Conservation (phyloP, 345 rosid genomes). For the Ceriops decandra region DNA sequence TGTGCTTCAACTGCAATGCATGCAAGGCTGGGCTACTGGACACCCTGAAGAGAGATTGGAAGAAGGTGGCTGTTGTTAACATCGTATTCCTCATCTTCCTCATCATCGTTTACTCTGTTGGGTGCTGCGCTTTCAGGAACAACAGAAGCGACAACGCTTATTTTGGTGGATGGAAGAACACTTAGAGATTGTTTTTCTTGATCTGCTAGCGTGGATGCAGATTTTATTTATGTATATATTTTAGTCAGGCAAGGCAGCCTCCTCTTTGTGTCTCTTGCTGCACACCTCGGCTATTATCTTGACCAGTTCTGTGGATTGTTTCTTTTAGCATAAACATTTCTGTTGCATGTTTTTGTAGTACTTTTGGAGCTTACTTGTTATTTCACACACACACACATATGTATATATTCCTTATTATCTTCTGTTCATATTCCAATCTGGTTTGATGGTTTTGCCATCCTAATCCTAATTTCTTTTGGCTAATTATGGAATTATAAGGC, state of each 20-base stretch:
- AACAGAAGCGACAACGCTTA: constrained; percentile 6
- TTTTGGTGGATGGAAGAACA: constrained; percentile 2
- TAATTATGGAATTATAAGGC: too few species aligned
- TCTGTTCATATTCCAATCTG: too few species aligned
- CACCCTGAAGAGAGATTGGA: constrained; percentile 15
- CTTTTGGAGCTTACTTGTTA: too few species aligned
- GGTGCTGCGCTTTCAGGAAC: constrained; percentile 22
- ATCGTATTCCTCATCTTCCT: constrained; percentile 15
- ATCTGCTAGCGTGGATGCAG: neutral
- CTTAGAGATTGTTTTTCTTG: neutral
- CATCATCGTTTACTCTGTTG: constrained; percentile 17
- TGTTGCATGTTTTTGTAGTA: too few species aligned
- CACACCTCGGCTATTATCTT: neutral
- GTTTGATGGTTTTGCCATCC: too few species aligned
- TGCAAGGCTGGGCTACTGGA: constrained; percentile 25
- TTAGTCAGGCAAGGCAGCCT: neutral
- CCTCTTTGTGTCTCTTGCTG: neutral
- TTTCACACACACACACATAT: too few species aligned
- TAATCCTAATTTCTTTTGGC: too few species aligned
- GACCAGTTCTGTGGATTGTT: too few species aligned
- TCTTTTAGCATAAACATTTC: too few species aligned
- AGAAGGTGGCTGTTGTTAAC: constrained; percentile 12
- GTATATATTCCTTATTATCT: too few species aligned
- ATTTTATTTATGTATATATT: neutral
- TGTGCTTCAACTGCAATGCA: constrained; percentile 20